Evolutionary conservation across 108 stramenopile species (phyloP).

Genomic region (Cyclotella cryptica): DNA sequence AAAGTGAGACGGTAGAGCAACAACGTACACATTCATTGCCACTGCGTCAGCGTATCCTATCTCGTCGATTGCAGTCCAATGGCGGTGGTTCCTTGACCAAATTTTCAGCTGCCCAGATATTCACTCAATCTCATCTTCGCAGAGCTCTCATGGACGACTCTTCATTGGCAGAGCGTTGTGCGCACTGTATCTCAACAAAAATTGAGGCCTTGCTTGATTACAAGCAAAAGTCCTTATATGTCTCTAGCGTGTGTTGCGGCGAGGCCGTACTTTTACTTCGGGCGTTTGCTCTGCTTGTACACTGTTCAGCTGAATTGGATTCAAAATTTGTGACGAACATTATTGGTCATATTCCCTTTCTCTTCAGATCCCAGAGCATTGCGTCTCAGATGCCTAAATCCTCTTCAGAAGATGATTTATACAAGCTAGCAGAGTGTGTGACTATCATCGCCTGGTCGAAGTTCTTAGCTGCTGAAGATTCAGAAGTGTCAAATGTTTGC

Average conservation of each 20-base stretch:
- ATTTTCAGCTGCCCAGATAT: background rate
- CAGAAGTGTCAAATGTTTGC: constrained; percentile 9
- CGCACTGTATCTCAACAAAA: constrained; percentile 4
- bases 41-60: constrained; percentile 32
- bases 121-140: background rate
- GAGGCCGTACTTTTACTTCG: constrained; percentile 19
- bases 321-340: constrained; percentile 3
- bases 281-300: constrained; percentile 27
- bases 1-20: background rate
- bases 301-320: constrained; percentile 3
- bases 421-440: constrained; percentile 20
- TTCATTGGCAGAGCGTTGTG: constrained; percentile 20
- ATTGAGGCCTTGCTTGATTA: background rate
- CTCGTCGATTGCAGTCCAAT: background rate
- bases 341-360: constrained; percentile 13
- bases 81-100: background rate
- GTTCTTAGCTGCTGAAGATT: background rate
- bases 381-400: background rate
- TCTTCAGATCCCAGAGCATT: background rate
- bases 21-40: background rate
- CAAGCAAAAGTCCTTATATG: background rate
- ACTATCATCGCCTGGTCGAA: constrained; percentile 18
- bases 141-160: constrained; percentile 1
- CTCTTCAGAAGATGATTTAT: constrained; percentile 20
- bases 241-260: constrained; percentile 3